Evolutionary conservation across 345 rosid species (phyloP), one percentile per base, ranked within the genome.

Genomic region (Populus ilicifolia): DNA sequence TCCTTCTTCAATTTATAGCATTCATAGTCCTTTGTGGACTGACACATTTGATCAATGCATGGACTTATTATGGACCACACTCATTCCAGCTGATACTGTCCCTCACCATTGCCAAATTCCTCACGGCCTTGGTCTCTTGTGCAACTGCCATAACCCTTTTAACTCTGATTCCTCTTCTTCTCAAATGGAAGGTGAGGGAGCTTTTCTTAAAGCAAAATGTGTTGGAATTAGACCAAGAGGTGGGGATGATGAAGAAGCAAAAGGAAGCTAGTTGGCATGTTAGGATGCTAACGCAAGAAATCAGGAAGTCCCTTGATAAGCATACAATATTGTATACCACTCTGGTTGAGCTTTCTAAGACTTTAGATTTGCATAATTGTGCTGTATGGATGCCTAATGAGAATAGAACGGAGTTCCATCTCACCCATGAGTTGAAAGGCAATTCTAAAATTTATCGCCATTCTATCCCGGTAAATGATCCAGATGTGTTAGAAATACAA

Each of bases 371-470:
- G 79, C 87, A 89, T 38, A 95, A 93, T 83, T 93, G 97, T 81
- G 91, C 88, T 1, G 93, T 95, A 69, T 95, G 96, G 99, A 92
- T 95, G 98, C 98, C 99, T n/a, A 93, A 88, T 78, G 91, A 90
- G 84, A 86, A 78, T 74, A 72, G 91, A 71, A 89, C 83, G 0
- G 90, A 87, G 85, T 87, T 95, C 92, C 86, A 86, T 78, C 88
- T 93, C 71, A 95, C 93, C 52, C 89, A 93, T 43, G 96, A 95
- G 87, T 80, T 93, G 61, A 88, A 83, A 65, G 70, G 80, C 2
- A 82, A 78, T 75, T 80, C 92, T 12, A 86, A 86, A 70, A 81
- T 73, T 71, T 83, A 80, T 59, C 67, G 9, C 10, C 30, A 69
- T 25, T 85, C 87, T 5, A 86, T 95, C 30, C 84, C 89, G 2